Evolutionary conservation across 257 asterid species (phyloP).

Genomic region (Marsdenia floribunda): DNA sequence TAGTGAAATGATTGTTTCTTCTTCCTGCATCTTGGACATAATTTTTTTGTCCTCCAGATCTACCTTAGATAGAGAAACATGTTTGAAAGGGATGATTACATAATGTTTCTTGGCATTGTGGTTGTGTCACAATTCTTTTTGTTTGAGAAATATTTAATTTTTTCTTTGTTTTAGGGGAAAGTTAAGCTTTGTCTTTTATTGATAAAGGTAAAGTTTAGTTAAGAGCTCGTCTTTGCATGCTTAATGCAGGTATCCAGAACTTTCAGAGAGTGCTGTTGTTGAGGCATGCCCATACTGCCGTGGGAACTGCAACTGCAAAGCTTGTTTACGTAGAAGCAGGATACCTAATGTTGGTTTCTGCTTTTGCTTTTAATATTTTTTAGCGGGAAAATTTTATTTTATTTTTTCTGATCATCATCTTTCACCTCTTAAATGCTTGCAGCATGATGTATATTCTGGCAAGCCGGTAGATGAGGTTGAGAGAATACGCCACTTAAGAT

Average conservation of each 20-base stretch:
- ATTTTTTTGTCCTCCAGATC: background rate
- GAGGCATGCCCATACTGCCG: slow-evolving; percentile 52
- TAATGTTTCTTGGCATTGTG: background rate
- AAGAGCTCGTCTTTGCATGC: background rate
- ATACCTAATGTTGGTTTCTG: slow-evolving; percentile 29
- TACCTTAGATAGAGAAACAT: background rate
- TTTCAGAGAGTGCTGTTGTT: slow-evolving; percentile 36
- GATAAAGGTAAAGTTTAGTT: background rate
- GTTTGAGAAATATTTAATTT: background rate
- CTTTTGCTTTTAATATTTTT: background rate
- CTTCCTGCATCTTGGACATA: background rate
- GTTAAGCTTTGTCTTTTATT: background rate
- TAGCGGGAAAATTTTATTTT: background rate
- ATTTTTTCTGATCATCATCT: slow-evolving; percentile 1
- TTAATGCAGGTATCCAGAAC: slow-evolving; percentile 52
- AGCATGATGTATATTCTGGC: slow-evolving; percentile 34
- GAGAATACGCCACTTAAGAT: slow-evolving; percentile 22
- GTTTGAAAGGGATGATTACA: background rate
- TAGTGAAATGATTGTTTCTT: background rate
- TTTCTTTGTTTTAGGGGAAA: background rate
- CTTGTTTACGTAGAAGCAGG: slow-evolving; percentile 37
- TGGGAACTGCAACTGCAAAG: slow-evolving; percentile 58
- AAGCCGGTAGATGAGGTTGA: slow-evolving; percentile 21
- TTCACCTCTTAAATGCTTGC: slow-evolving; percentile 17
- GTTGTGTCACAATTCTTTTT: background rate